Evolutionary conservation across 2,329 filamentous ascomycete genomes (phyloP).

Genomic region (Fusarium sp.): DNA sequence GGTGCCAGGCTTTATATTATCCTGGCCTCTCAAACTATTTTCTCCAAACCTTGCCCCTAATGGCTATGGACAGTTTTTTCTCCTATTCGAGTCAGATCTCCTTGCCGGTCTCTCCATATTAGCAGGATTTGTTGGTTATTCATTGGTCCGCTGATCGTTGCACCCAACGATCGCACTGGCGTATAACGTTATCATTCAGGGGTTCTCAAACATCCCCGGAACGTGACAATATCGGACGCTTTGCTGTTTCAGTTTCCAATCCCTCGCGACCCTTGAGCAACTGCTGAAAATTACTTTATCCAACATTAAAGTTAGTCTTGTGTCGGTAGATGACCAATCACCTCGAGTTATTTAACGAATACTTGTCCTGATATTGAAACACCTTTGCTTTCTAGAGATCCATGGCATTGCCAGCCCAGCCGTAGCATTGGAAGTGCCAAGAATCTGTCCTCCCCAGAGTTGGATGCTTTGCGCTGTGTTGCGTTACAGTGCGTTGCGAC

Average conservation of each 20-base stretch:
- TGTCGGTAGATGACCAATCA: conserved; percentile 1
- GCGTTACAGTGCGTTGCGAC: not conserved
- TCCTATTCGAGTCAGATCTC: conserved; percentile 22
- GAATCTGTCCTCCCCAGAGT: conserved; percentile 1
- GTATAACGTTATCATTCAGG: conserved; percentile 11
- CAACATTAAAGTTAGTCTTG: not conserved
- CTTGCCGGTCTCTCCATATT: not conserved
- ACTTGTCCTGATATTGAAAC: not conserved
- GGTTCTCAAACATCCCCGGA: not conserved
- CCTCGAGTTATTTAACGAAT: not conserved
- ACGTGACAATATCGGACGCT: conserved; percentile 13
- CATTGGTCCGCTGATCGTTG: not conserved
- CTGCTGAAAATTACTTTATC: not conserved
- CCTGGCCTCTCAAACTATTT: not conserved
- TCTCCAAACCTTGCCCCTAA: not conserved
- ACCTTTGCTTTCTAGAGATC: not conserved
- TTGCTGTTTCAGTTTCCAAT: conserved; percentile 18
- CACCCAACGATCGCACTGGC: not conserved
- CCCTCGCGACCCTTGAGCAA: not conserved
- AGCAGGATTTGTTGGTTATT: not conserved
- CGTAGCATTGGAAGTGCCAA: conserved; percentile 11
- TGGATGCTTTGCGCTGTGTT: conserved; percentile 4
- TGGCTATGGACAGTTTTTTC: conserved; percentile 5
- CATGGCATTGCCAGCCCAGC: not conserved
- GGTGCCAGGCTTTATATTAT: conserved; percentile 8